Evolutionary conservation across 1,284 basidiomycete species (phyloP), one percentile per base, ranked within the genome.

Genomic region (Malassezia obtusa): DNA sequence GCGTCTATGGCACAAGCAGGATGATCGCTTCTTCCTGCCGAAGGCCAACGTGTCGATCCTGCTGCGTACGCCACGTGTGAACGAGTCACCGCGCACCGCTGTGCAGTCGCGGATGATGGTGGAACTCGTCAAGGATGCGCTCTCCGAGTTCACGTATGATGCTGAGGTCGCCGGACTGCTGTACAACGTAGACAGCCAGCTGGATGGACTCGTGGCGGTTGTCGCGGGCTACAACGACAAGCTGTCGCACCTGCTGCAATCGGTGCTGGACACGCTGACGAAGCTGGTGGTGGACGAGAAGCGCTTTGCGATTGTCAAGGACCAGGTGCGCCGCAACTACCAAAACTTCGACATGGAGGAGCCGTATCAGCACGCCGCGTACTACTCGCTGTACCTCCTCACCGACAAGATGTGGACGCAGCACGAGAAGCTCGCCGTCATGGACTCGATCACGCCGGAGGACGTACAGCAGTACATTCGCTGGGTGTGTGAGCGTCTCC

Each of bases 201-300:
- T 79, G 7, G 83, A 84, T 26, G 85, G 86, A 2, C 74, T 96
- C 35, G 81, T 79, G 43, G 74, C 95, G 28, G 78, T 80, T 9
- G 77, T 90, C 43, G 81, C 80, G 46, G 94, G 94, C 1, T 98
- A 95, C 77, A 94, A 92, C 71, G 91, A 98, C 77, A 96, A 95
- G 76, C 79, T 98, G 33, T 77, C 82, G 6, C 81, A 87, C 0
- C 80, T 98, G 30, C 80, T 85, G 8, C 78, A 84, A 64, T 80
- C 84, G 58, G 83, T 98, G 50, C 74, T 95, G 38, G 80, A 84
- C 59, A 83, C 83, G 65, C 78, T 87, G 52, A 84, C 81, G 71
- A 77, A 77, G 28, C 78, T 92, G 50, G 77, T 81, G 63, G 79
- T 94, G 30, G 80, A 84, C 62, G 76, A 81, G 22, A 81, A 85